A percentile compares a stretch with the other conserved stretches of the same genome.
phyloP scores from a whole-genome alignment of 2,329 filamentous ascomycete genomes.

The Diplodia mutila region DNA sequence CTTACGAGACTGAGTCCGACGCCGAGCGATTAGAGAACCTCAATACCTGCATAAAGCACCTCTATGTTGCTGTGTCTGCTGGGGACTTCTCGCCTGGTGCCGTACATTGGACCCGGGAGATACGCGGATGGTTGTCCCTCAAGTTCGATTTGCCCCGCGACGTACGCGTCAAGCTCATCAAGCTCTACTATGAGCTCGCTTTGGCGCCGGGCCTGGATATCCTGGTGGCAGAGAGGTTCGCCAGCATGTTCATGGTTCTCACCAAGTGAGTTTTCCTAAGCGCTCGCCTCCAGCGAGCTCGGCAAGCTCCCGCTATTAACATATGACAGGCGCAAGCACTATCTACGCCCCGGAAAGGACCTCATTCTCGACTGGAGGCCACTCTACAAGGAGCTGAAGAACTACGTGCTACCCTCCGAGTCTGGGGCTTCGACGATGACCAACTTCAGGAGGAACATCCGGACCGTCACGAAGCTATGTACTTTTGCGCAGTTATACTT shows the following conservation, averaged over 20 bases:
- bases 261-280: constrained; percentile 71
- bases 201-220: constrained; percentile 87
- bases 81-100: constrained; percentile 94
- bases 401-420: constrained; percentile 84
- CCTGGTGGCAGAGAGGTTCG: constrained; percentile 81
- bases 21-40: constrained; percentile 76
- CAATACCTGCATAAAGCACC: constrained; percentile 85
- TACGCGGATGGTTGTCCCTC: constrained; percentile 90
- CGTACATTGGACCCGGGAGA: constrained; percentile 95
- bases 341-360: constrained; percentile 87
- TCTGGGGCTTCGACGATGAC: constrained; percentile 66
- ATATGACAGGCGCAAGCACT: constrained; percentile 79
- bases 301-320: constrained; percentile 2
- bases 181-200: constrained; percentile 91
- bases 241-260: constrained; percentile 93
- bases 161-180: constrained; percentile 80
- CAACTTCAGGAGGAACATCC: constrained; percentile 67
- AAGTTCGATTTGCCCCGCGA: constrained; percentile 95
- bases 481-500: constrained; percentile 91
- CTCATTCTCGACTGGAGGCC: constrained; percentile 92
- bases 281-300: neutral
- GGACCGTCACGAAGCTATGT: constrained; percentile 84
- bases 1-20: constrained; percentile 85
- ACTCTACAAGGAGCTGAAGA: constrained; percentile 89
- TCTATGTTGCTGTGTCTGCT: constrained; percentile 88